phyloP scores from a whole-genome alignment of 2,329 filamentous ascomycete genomes.

The Acephala macrosclerotiorum region DNA sequence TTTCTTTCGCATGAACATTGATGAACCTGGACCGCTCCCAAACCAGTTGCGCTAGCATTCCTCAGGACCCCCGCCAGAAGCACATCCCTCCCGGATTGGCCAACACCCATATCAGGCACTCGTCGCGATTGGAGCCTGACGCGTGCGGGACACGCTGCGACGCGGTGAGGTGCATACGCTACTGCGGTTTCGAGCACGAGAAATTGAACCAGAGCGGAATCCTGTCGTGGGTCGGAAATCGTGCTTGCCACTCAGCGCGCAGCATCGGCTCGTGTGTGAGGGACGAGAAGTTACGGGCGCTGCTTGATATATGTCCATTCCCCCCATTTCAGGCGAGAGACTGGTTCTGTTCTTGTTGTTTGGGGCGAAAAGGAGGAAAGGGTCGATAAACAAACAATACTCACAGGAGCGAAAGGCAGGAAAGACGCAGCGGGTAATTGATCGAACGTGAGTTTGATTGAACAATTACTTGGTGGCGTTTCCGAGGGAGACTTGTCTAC shows the following conservation, averaged over 20 bases:
- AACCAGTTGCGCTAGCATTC: not conserved
- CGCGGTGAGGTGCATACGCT: constrained; percentile 4
- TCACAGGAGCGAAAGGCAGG: not conserved
- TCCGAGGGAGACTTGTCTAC: not conserved
- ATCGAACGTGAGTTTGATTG: not conserved
- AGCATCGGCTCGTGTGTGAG: not conserved
- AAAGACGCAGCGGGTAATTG: not conserved
- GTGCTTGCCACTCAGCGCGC: constrained; percentile 14
- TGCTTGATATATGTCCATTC: constrained; percentile 31
- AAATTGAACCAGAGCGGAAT: constrained; percentile 3
- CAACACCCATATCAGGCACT: not conserved
- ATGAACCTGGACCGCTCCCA: not conserved
- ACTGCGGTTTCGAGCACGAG: not conserved
- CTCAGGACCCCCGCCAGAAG: no score
- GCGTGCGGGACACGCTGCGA: constrained; percentile 22
- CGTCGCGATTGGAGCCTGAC: constrained; percentile 19
- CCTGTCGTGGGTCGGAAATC: constrained; percentile 5
- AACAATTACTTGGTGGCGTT: not conserved
- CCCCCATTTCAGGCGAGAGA: not conserved
- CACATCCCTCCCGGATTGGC: no score
- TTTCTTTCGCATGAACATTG: constrained; percentile 5
- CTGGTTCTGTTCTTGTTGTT: constrained; percentile 1
- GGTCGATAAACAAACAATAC: constrained; percentile 1
- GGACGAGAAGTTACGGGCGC: not conserved
- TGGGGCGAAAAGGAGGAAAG: not conserved